phyloP scores from a whole-genome alignment of 257 asterid genomes.

The Solanum megistacrolobum region DNA sequence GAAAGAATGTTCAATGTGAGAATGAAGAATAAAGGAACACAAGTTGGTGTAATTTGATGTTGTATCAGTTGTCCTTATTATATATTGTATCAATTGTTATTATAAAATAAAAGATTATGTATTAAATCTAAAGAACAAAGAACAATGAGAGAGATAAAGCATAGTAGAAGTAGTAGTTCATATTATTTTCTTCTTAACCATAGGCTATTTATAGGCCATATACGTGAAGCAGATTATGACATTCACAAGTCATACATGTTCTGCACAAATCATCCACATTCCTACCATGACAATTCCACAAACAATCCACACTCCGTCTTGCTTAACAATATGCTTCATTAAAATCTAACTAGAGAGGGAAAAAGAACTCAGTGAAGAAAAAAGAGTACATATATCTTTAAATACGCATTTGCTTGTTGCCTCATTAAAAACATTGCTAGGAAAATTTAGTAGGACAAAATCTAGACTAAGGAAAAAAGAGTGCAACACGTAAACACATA shows the following conservation, averaged over 20 bases:
- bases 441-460: background rate
- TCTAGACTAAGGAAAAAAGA: background rate
- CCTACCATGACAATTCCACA: background rate
- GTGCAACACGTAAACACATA: too few species aligned
- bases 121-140: background rate
- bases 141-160: background rate
- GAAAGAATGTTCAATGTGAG: background rate
- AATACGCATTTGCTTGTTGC: background rate
- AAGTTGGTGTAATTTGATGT: background rate
- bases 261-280: background rate
- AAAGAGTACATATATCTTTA: background rate
- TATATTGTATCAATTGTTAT: background rate
- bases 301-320: background rate
- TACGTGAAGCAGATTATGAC: background rate
- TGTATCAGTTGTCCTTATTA: background rate
- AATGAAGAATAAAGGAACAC: background rate
- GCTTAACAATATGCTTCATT: background rate
- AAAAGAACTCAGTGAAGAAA: too few species aligned
- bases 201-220: background rate
- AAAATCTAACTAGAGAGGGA: background rate
- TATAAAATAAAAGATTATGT: background rate
- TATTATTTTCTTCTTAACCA: background rate
- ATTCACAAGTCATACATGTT: background rate
- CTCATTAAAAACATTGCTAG: background rate
- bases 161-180: background rate